Base-by-base conservation (phyloP, 345 rosid genomes). In the Euphorbia peplus region DNA sequence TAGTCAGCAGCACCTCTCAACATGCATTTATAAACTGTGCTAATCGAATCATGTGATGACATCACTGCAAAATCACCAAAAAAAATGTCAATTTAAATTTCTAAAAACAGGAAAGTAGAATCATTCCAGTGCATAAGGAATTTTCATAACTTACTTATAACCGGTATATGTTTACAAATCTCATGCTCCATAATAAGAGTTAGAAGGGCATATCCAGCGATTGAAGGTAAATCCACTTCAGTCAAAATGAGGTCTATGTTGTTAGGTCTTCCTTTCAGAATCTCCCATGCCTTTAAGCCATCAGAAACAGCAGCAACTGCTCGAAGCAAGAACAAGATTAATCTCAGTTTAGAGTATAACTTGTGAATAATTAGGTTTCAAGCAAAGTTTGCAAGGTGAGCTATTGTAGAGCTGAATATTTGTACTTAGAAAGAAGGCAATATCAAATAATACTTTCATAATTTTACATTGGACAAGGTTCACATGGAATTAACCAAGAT, bases 271-370 rank as follows among this genome's bases (percentile, higher is more conserved):
- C 83, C 92, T 79, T 84, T 88, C 25, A 90, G 80, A 70, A 86
- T 78, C 85, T 91, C 95, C 99, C 99, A 95, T n/a, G 98, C 99
- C 78, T 86, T 86, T 57, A 95, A 80, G 42, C 99, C 99, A 85
- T 95, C 96, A 44, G 96, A 55, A 47, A 88, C 92, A 29, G 93
- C 84, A 24, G 76, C 83, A 81, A 95, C 99, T 95, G 86, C 74
- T 26, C 68, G 73, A 65, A 67, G 16, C 53, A 2, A 57, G 18
- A 72, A 69, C 8, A 37, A 62, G 39, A 19, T 30, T 4, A 12
- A n/a, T 18, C 30, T 73, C 60, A 77, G 67, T 52, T 55, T 66
- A 19, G 50, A 61, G 42, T 25, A 52, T 18, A 37, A 41, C 46
- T 42, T 16, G 22, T 19, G 16, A 39, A 3, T n/a, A 11, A 37